phyloP scores from a whole-genome alignment of 257 asterid genomes.

The Thymus mandschuricus region DNA sequence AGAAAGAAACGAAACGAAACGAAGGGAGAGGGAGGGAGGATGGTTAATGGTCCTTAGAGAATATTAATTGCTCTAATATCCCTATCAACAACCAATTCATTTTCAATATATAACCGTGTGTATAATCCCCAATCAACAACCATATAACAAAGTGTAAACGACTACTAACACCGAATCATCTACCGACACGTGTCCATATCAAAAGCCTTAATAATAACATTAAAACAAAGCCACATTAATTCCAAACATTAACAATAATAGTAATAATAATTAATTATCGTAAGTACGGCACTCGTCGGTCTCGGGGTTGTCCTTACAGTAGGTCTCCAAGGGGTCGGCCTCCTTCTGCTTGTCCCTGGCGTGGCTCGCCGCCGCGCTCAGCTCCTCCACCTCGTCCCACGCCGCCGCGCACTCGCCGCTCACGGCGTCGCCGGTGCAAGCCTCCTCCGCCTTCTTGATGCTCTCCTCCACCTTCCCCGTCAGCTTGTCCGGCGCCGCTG shows the following conservation, averaged over 20 bases:
- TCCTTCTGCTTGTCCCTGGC: constrained; percentile 79
- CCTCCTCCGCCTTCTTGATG: constrained; percentile 74
- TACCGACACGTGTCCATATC: background rate
- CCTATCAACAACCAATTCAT: background rate
- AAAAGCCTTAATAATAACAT: background rate
- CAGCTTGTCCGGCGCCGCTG: constrained; percentile 70
- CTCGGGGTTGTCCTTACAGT: constrained; percentile 96
- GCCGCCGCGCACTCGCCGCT: constrained; percentile 97
- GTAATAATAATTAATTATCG: constrained; percentile 53
- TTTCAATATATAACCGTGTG: background rate
- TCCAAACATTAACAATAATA: background rate
- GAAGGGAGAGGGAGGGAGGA: too few species aligned
- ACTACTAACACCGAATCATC: background rate
- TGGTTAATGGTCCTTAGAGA: too few species aligned
- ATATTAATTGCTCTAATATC: too few species aligned
- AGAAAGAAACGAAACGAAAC: too few species aligned
- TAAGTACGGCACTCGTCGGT: constrained; percentile 92
- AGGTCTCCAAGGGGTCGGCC: constrained; percentile 68
- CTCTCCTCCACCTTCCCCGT: constrained; percentile 87
- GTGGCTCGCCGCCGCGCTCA: constrained; percentile 94
- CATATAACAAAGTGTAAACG: background rate
- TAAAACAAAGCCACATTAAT: background rate
- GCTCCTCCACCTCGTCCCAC: constrained; percentile 99
- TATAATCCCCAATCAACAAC: background rate
- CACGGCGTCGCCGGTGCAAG: constrained; percentile 63